Conservation (phyloP, 2,329 filamentous ascomycete species). For the Hypocrella siamensis region DNA sequence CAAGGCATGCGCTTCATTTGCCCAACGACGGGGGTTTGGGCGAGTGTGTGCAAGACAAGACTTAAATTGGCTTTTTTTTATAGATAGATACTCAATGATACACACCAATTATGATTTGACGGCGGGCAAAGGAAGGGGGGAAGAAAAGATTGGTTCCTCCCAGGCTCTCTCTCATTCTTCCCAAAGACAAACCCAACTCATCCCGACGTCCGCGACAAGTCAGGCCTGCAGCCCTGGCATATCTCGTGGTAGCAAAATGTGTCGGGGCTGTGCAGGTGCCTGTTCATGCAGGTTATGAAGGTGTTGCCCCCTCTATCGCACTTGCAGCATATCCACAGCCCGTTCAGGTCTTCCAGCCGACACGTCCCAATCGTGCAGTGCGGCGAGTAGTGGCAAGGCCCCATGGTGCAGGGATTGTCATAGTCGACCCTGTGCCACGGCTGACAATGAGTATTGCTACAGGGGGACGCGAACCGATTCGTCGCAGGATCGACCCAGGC, state of each 20-base stretch:
- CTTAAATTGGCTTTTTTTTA: too few relatives aligned
- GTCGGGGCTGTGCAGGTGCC: constrained; percentile 28
- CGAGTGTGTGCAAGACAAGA: too few relatives aligned
- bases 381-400: constrained; percentile 27
- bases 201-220: constrained; percentile 8
- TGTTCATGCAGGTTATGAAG: constrained; percentile 28
- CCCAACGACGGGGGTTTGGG: too few relatives aligned
- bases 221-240: constrained; percentile 25
- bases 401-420: constrained; percentile 26
- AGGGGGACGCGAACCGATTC: constrained; percentile 10
- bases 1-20: too few relatives aligned
- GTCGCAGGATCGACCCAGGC: constrained; percentile 16
- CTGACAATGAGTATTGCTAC: constrained; percentile 13
- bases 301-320: constrained; percentile 30
- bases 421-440: constrained; percentile 16
- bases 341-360: constrained; percentile 30
- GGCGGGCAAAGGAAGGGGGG: too few relatives aligned
- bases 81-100: too few relatives aligned
- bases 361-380: constrained; percentile 32
- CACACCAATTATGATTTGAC: too few relatives aligned
- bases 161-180: too few relatives aligned
- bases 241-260: constrained; percentile 37
- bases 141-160: too few relatives aligned
- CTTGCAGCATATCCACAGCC: constrained; percentile 33
- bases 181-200: too few relatives aligned